phyloP scores from a whole-genome alignment of 805 yeast species.

The Barnettozyma salicaria region DNA sequence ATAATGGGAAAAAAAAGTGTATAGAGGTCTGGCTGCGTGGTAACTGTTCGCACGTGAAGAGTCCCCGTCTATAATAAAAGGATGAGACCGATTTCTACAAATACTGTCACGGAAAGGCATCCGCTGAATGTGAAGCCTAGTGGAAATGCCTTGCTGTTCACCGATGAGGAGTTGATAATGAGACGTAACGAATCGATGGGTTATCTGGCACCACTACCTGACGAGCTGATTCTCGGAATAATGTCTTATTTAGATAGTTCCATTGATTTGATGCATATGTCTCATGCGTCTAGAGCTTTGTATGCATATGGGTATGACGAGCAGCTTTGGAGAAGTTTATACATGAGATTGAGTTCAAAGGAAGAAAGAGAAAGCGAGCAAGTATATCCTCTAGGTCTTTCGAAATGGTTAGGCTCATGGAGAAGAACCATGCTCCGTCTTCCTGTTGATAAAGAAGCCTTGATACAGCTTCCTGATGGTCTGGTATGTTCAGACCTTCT shows the following conservation, averaged over 20 bases:
- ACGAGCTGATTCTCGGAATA: conserved; percentile 55
- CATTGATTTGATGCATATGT: conserved; percentile 42
- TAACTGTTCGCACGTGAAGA: too few relatives aligned
- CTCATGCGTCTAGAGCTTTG: conserved; percentile 57
- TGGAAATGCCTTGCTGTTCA: conserved; percentile 53
- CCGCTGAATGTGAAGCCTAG: conserved; percentile 71
- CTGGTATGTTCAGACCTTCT: conserved; percentile 69
- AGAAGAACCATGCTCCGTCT: conserved; percentile 48
- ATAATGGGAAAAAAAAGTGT: too few relatives aligned
- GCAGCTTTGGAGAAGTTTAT: conserved; percentile 71
- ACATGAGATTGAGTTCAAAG: conserved; percentile 29
- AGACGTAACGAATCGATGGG: conserved; percentile 42
- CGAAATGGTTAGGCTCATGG: conserved; percentile 78
- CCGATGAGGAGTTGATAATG: conserved; percentile 14
- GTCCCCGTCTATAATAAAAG: too few relatives aligned
- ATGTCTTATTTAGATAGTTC: conserved; percentile 44
- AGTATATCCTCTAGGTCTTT: conserved; percentile 26
- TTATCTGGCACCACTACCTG: conserved; percentile 44
- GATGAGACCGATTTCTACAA: conserved; percentile 21
- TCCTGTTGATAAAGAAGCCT: conserved; percentile 36
- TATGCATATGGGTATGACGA: conserved; percentile 73
- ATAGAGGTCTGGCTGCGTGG: too few relatives aligned
- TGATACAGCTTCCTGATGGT: conserved; percentile 40
- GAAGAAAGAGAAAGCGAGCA: conserved; percentile 13
- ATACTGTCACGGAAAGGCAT: conserved; percentile 40